phyloP scores from a whole-genome alignment of 768 basidiomycete genomes.

The Chalciporus pseudorubinellus region DNA sequence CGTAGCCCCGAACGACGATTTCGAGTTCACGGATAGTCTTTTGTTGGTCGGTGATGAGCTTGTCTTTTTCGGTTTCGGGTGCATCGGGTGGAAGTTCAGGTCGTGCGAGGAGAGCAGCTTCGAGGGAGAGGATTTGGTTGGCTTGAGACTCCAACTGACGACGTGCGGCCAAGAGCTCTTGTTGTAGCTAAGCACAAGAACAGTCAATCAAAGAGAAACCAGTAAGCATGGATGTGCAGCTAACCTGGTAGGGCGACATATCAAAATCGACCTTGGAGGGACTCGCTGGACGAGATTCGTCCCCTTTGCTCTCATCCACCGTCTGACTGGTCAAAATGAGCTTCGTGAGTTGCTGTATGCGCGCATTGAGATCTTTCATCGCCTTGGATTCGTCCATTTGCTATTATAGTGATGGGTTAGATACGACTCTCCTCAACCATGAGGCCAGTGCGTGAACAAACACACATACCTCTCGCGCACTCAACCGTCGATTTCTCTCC shows the following conservation, averaged over 20 bases:
- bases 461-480: conserved; percentile 45
- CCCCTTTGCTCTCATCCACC: conserved; percentile 65
- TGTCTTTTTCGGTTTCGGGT: conserved; percentile 71
- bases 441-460: background rate
- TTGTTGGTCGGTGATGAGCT: conserved; percentile 66
- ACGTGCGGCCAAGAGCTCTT: conserved; percentile 79
- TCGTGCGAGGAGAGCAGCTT: conserved; percentile 70
- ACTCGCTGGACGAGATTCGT: conserved; percentile 74
- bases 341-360: conserved; percentile 81
- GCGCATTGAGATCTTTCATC: conserved; percentile 76
- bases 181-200: conserved; percentile 58
- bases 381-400: conserved; percentile 84
- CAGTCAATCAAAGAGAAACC: background rate
- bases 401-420: conserved; percentile 32
- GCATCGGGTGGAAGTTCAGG: conserved; percentile 65
- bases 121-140: conserved; percentile 79
- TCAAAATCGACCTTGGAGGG: conserved; percentile 90
- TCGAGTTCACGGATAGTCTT: conserved; percentile 80
- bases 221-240: background rate
- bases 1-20: conserved; percentile 64
- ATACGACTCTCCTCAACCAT: no score
- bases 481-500: conserved; percentile 39
- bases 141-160: conserved; percentile 78
- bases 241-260: conserved; percentile 80
- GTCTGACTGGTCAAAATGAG: conserved; percentile 84